Evolutionary conservation across 2,329 filamentous ascomycete genomes (phyloP).

Genomic region (Diaporthe vaccinii): DNA sequence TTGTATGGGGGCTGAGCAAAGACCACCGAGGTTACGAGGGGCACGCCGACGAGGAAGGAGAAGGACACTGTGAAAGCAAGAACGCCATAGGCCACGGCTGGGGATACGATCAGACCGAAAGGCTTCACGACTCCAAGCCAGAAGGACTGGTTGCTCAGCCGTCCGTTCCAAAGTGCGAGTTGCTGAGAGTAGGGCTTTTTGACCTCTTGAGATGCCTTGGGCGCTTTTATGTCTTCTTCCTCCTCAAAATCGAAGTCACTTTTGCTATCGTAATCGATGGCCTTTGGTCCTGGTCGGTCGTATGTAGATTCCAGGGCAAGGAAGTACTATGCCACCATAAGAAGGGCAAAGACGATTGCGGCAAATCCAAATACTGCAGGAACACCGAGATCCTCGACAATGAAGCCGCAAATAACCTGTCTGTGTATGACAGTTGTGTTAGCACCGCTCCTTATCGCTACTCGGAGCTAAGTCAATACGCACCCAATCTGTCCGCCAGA

Average conservation of each 20-base stretch:
- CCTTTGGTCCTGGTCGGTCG: background rate
- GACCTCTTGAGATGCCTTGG: background rate
- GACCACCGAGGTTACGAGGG: background rate
- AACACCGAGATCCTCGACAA: constrained; percentile 33
- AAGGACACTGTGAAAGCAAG: constrained; percentile 20
- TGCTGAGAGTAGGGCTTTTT: constrained; percentile 24
- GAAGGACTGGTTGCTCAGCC: constrained; percentile 30
- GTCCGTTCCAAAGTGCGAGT: constrained; percentile 27
- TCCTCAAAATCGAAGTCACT: background rate
- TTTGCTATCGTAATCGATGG: background rate
- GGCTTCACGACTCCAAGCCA: constrained; percentile 28
- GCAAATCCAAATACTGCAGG: constrained; percentile 19
- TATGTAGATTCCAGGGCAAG: constrained; percentile 33
- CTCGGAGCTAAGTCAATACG: background rate
- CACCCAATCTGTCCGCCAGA: constrained; percentile 8
- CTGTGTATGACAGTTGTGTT: background rate
- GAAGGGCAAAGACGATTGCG: constrained; percentile 27
- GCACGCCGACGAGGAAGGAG: constrained; percentile 18
- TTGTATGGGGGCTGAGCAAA: constrained; percentile 13
- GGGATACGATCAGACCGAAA: constrained; percentile 25
- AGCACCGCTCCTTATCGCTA: background rate
- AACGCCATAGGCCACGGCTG: constrained; percentile 24
- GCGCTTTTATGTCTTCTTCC: background rate
- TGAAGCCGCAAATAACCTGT: constrained; percentile 30
- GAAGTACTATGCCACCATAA: constrained; percentile 24